Percentiles rank a stretch among this genome's conserved stretches.
Conservation (phyloP, 495 filamentous ascomycete species). For the Daldinia childiae region DNA sequence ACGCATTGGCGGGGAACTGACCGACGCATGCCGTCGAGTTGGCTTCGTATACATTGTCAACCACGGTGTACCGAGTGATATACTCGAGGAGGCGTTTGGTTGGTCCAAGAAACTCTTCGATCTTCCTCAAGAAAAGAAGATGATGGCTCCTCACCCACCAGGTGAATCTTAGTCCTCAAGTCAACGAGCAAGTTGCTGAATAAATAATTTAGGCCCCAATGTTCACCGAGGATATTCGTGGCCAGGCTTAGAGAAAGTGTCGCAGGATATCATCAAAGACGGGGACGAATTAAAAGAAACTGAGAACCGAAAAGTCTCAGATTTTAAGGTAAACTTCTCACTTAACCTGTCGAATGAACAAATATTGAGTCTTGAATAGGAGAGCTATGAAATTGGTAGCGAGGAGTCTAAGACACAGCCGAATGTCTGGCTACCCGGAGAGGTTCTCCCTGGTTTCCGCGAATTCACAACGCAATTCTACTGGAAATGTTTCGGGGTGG, state of each 20-base stretch:
- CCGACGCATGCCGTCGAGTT: slow-evolving; percentile 63
- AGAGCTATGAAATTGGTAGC: slow-evolving; percentile 74
- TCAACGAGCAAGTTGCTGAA: neutral
- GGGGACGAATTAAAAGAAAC: slow-evolving; percentile 47
- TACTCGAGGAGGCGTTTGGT: slow-evolving; percentile 63
- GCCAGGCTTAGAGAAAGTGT: slow-evolving; percentile 72
- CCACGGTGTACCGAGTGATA: slow-evolving; percentile 57
- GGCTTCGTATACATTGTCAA: slow-evolving; percentile 69
- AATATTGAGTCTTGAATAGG: slow-evolving; percentile 49
- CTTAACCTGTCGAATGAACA: no score
- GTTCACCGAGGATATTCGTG: slow-evolving; percentile 72
- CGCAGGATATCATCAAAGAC: slow-evolving; percentile 65
- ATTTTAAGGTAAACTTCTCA: slow-evolving; percentile 47
- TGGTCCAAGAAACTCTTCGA: slow-evolving; percentile 58
- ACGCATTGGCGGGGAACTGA: slow-evolving; percentile 59
- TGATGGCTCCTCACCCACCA: slow-evolving; percentile 69
- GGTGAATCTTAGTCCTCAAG: slow-evolving; percentile 51
- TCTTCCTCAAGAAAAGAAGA: slow-evolving; percentile 50
- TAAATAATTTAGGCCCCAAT: slow-evolving; percentile 29
- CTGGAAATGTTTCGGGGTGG: slow-evolving; percentile 59
- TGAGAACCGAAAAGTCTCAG: slow-evolving; percentile 50
- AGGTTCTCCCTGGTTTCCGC: slow-evolving; percentile 67
- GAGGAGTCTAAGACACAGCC: slow-evolving; percentile 63
- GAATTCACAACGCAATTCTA: slow-evolving; percentile 67
- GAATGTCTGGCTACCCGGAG: slow-evolving; percentile 72